Evolutionary conservation across 1,284 basidiomycete genomes (phyloP).

Genomic region (Marasmius fiardii): DNA sequence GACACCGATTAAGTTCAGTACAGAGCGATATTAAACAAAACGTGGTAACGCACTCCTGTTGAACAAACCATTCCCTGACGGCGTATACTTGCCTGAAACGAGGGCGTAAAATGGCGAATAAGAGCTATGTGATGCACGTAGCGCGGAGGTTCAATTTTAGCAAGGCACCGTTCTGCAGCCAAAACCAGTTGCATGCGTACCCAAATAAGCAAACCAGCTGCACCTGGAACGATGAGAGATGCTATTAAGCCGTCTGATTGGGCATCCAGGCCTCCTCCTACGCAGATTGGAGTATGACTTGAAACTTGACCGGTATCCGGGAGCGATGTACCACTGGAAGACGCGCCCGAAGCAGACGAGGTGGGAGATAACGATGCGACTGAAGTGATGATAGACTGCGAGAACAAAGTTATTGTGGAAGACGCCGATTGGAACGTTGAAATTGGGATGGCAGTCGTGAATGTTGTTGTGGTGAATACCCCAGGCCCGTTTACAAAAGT

Average conservation of each 20-base stretch:
- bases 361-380: conserved; percentile 17
- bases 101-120: conserved; percentile 65
- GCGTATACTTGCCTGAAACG: conserved; percentile 68
- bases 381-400: conserved; percentile 32
- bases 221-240: conserved; percentile 51
- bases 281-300: conserved; percentile 40
- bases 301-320: conserved; percentile 17
- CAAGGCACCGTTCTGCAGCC: conserved; percentile 5
- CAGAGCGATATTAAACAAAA: neutral
- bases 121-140: conserved; percentile 34
- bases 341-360: conserved; percentile 20
- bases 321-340: conserved; percentile 14
- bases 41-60: conserved; percentile 51
- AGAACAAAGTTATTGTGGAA: conserved; percentile 19
- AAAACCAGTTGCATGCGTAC: conserved; percentile 36
- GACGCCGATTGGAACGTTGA: conserved; percentile 36
- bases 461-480: conserved; percentile 28
- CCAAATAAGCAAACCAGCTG: conserved; percentile 62
- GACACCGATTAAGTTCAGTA: conserved; percentile 3
- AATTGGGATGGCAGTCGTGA: conserved; percentile 28
- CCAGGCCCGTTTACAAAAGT: conserved; percentile 12
- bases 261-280: conserved; percentile 62
- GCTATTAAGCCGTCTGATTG: conserved; percentile 62
- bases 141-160: conserved; percentile 7
- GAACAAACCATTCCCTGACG: conserved; percentile 72